A percentile compares a stretch with the other conserved stretches of the same genome.
These are phyloP conservation scores for Jacaranda copaia DNA, from an alignment of 257 asterid species.

Conservation along the genomic window DNA sequence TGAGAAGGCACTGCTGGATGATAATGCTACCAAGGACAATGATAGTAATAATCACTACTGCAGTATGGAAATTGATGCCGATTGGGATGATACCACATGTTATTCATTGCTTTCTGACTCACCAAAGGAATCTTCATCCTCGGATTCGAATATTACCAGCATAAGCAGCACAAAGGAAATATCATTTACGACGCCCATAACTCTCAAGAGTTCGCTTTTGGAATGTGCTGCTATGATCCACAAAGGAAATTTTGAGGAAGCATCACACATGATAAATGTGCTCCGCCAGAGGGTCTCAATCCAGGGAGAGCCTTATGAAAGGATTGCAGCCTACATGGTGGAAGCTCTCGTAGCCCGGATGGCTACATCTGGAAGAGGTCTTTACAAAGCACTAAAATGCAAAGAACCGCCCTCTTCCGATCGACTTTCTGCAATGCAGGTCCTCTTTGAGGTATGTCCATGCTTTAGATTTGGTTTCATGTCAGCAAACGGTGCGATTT, in stretches of 20 bases:
- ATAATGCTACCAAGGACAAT: conserved; percentile 35
- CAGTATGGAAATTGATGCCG: conserved; percentile 61
- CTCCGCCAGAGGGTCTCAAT: conserved; percentile 84
- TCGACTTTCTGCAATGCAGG: conserved; percentile 93
- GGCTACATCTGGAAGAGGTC: conserved; percentile 89
- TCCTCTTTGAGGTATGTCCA: conserved; percentile 94
- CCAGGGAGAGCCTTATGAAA: conserved; percentile 83
- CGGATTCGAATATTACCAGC: conserved; percentile 61
- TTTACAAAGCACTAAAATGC: conserved; percentile 84
- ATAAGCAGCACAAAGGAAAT: conserved; percentile 52
- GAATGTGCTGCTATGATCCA: conserved; percentile 77
- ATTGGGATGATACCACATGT: conserved; percentile 44
- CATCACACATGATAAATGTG: conserved; percentile 59
- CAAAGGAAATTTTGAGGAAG: conserved; percentile 57
- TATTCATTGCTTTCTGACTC: conserved; percentile 56
- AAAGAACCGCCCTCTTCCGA: conserved; percentile 79
- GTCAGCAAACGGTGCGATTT: conserved; percentile 86
- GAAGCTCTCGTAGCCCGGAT: conserved; percentile 93
- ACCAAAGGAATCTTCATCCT: conserved; percentile 76
- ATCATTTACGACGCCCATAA: conserved; percentile 34
- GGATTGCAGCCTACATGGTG: conserved; percentile 95
- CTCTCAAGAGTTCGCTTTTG: conserved; percentile 77
- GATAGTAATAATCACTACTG: conserved; percentile 31
- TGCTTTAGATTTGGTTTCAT: conserved; percentile 90
- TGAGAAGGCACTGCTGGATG: conserved; percentile 82